Percentiles rank a stretch among this genome's conserved stretches.
These are phyloP conservation scores for Eimeria praecox DNA, from an alignment of 169 alveolate species.

Conservation along the genomic window DNA sequence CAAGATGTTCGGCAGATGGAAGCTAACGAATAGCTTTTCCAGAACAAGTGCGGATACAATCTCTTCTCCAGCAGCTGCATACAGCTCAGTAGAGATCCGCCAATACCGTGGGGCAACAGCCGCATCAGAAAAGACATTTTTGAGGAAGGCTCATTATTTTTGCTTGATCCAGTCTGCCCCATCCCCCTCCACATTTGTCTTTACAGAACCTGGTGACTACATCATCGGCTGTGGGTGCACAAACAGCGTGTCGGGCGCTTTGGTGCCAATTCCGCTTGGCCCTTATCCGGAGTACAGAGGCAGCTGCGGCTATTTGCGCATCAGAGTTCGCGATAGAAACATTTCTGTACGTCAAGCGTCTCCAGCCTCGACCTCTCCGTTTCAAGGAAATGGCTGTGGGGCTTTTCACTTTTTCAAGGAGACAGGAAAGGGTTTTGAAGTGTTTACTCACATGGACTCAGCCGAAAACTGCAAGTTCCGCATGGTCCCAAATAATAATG, in stretches of 20 bases:
- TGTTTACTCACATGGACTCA: slow-evolving; percentile 23
- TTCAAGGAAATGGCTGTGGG: background rate
- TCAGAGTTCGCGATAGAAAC: slow-evolving; percentile 41
- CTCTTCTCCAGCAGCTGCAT: slow-evolving; percentile 21
- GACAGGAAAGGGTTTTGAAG: slow-evolving; percentile 15
- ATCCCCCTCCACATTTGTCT: background rate
- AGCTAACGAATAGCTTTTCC: background rate
- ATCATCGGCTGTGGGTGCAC: slow-evolving; percentile 42
- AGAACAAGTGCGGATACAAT: background rate
- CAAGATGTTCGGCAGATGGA: slow-evolving; percentile 58
- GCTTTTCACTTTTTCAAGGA: slow-evolving; percentile 23
- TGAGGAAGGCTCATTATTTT: slow-evolving; percentile 30
- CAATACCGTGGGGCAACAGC: background rate
- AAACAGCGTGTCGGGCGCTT: background rate
- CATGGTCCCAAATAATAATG: background rate
- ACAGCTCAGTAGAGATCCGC: background rate
- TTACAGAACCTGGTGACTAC: slow-evolving; percentile 34
- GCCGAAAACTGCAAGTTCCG: slow-evolving; percentile 50
- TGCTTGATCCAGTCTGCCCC: slow-evolving; percentile 42
- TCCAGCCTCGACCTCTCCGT: slow-evolving; percentile 5
- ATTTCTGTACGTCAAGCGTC: slow-evolving; percentile 4
- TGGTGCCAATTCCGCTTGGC: slow-evolving; percentile 42
- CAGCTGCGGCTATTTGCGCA: slow-evolving; percentile 39
- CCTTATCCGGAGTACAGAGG: slow-evolving; percentile 25
- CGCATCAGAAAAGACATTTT: background rate